A percentile compares a stretch with the other conserved stretches of the same genome.
Evolutionary conservation across 2,329 filamentous ascomycete species (phyloP).

Genomic region (Exophiala mesophila): DNA sequence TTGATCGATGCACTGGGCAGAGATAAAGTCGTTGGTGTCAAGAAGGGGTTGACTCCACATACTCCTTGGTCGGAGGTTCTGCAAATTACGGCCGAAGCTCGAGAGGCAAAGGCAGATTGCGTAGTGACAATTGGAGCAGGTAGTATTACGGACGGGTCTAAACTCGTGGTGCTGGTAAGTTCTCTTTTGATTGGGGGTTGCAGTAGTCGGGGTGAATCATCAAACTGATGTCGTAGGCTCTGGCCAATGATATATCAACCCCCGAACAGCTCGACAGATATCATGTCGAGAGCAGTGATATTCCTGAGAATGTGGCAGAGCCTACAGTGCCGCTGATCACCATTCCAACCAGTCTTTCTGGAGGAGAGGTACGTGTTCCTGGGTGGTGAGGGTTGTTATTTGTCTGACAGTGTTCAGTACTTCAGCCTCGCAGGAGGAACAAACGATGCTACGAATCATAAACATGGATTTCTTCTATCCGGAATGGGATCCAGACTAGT

Average conservation of each 20-base stretch:
- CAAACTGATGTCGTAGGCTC: conserved; percentile 31
- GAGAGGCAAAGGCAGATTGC: conserved; percentile 36
- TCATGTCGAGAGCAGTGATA: conserved; percentile 31
- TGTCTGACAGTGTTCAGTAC: conserved; percentile 26
- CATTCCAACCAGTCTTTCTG: conserved; percentile 40
- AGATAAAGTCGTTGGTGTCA: conserved; percentile 40
- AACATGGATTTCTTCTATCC: conserved; percentile 32
- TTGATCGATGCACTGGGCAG: conserved; percentile 39
- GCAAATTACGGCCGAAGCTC: conserved; percentile 35
- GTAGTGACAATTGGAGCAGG: conserved; percentile 53
- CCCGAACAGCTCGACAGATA: conserved; percentile 37
- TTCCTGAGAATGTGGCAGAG: conserved; percentile 38
- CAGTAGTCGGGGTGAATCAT: too few species aligned
- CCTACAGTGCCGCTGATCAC: conserved; percentile 39
- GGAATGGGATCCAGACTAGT: conserved; percentile 47
- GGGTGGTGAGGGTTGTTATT: too few species aligned
- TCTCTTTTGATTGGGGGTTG: too few species aligned
- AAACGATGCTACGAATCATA: conserved; percentile 31
- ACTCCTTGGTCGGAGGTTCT: conserved; percentile 52
- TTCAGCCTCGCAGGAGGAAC: conserved; percentile 37
- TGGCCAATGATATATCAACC: conserved; percentile 44
- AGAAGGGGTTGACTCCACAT: conserved; percentile 51
- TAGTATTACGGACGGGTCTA: conserved; percentile 53
- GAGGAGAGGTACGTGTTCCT: conserved; percentile 40
- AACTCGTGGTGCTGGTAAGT: conserved; percentile 37